Evolutionary conservation across 306 rosid genomes (phyloP).

Genomic region (Cucurbita argyrosperma): DNA sequence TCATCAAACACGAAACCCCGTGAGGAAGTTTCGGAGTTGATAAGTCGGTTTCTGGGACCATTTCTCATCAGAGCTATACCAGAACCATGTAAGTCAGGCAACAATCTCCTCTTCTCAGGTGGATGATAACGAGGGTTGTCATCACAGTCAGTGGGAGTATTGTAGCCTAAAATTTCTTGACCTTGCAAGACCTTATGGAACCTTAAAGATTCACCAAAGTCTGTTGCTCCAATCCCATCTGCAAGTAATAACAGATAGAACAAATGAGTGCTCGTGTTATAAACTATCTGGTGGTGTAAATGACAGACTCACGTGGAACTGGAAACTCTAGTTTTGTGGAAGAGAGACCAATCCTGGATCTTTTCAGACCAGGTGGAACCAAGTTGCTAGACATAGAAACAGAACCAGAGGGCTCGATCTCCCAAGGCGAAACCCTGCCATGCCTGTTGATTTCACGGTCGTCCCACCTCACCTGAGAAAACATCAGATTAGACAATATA

Average conservation of each 20-base stretch:
- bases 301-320: slow-evolving; percentile 42
- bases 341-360: slow-evolving; percentile 59
- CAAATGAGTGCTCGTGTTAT: background rate
- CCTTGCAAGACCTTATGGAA: slow-evolving; percentile 99
- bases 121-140: slow-evolving; percentile 33
- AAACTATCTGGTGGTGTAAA: background rate
- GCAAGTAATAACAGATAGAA: slow-evolving; percentile 7
- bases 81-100: slow-evolving; percentile 41
- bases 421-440: slow-evolving; percentile 98
- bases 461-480: slow-evolving; percentile 89
- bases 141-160: slow-evolving; percentile 38
- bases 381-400: slow-evolving; percentile 40
- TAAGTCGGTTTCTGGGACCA: slow-evolving; percentile 29
- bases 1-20: slow-evolving; percentile 64
- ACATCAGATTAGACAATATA: background rate
- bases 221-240: slow-evolving; percentile 79
- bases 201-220: slow-evolving; percentile 86
- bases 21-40: slow-evolving; percentile 38
- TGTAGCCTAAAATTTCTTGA: slow-evolving; percentile 88
- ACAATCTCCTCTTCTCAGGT: slow-evolving; percentile 44
- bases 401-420: slow-evolving; percentile 76
- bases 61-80: slow-evolving; percentile 44
- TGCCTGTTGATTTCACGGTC: slow-evolving; percentile 51
- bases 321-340: slow-evolving; percentile 50
- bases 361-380: slow-evolving; percentile 61